Base-by-base conservation (phyloP, 352 stramenopile species). In the Phytophthora kernoviae region DNA sequence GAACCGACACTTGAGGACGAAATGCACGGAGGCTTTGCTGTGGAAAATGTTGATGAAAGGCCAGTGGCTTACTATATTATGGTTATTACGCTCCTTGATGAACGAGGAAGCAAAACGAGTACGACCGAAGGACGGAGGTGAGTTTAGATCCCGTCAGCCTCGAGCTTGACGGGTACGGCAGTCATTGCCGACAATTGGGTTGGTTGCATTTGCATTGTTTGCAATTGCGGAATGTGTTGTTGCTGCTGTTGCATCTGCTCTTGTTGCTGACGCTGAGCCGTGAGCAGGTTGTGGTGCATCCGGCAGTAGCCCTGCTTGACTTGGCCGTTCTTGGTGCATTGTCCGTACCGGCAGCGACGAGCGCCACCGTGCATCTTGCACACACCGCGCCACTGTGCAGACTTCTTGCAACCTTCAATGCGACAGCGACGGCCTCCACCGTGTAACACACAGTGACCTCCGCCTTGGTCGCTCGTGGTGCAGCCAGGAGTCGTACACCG, bases 351-450 rank as follows among this genome's bases (percentile, higher is more conserved):
- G 43, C 87, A 96, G 8, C 82, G 79, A n/a, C 84, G 79, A 1
- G 84, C 84, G 3, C 87, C 87, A 26, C 87, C 87, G 62, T 96
- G 87, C 61, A 90, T 87, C 69, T 94, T 94, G 73, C 87, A 96
- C 46, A 90, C 62, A 6, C 86, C 86, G 15, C 82, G 77, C 64
- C 80, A 92, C 27, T 94, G 86, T 0, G 86, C 86, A 10, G 87
- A 93, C 57, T 93, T 92, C 42, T 78, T 83, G 73, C 87, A 96
- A 18, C 80, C 84, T 40, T 87, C 72, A 17, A 91, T 73, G 43
- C 78, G 81, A 66, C 87, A 96, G 22, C 84, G 80, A 1, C 79
- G 77, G n/a, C 87, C 87, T 11, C 87, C 87, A 12, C 87, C 87
- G 56, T 96, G 87, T 2, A 90, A 69, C 30, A 94, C 84, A 39